These are phyloP conservation scores for Alternaria infectoria DNA, from an alignment of 2,329 filamentous ascomycete genomes.

Conservation along the genomic window DNA sequence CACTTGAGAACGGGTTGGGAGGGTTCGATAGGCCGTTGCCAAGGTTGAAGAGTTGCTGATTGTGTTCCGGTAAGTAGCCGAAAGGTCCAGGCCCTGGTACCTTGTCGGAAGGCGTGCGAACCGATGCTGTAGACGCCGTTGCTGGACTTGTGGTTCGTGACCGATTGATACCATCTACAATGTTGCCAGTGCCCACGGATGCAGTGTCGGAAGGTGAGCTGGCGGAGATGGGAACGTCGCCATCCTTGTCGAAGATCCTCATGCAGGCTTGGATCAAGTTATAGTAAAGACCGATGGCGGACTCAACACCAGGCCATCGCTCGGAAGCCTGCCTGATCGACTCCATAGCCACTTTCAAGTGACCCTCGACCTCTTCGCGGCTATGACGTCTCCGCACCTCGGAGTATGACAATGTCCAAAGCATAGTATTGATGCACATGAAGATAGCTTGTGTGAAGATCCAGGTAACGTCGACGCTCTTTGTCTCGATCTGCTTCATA, in stretches of 20 bases:
- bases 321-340: slow-evolving; percentile 81
- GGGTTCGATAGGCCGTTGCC: slow-evolving; percentile 24
- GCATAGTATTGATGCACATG: slow-evolving; percentile 87
- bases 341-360: slow-evolving; percentile 77
- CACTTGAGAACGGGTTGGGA: slow-evolving; percentile 24
- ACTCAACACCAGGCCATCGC: slow-evolving; percentile 88
- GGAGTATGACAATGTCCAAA: slow-evolving; percentile 90
- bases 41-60: slow-evolving; percentile 39
- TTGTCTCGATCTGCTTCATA: slow-evolving; percentile 76
- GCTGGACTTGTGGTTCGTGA: slow-evolving; percentile 56
- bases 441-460: slow-evolving; percentile 89
- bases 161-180: slow-evolving; percentile 51
- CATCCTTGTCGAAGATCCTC: slow-evolving; percentile 77
- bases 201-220: slow-evolving; percentile 56
- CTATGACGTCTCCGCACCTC: slow-evolving; percentile 77
- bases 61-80: slow-evolving; percentile 46
- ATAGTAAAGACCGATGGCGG: slow-evolving; percentile 84
- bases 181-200: slow-evolving; percentile 48
- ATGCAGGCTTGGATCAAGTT: slow-evolving; percentile 85
- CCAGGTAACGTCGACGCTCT: slow-evolving; percentile 87
- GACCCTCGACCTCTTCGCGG: slow-evolving; percentile 75
- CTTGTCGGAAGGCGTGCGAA: slow-evolving; percentile 46
- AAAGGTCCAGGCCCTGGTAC: slow-evolving; percentile 42
- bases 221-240: slow-evolving; percentile 57
- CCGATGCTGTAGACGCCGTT: slow-evolving; percentile 46